A percentile compares a stretch with the other conserved stretches of the same genome.
Conservation (phyloP, 371 early-diverging fungal genomes). For the Phascolomyces articulosus region DNA sequence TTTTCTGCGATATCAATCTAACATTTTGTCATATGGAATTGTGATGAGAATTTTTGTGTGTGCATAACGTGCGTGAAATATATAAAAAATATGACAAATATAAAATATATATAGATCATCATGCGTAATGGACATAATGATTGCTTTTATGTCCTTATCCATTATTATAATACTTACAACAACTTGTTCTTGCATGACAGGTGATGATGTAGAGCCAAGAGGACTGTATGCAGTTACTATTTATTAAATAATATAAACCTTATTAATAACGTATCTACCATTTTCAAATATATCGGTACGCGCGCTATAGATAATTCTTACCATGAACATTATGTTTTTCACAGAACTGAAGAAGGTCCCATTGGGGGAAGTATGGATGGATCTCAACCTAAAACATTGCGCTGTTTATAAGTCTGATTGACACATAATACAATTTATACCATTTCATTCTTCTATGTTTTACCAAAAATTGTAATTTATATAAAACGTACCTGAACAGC, state of each 20-base stretch:
- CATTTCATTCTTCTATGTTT: no score
- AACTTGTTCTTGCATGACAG: slow-evolving; percentile 40
- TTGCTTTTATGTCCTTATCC: neutral
- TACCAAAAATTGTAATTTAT: neutral
- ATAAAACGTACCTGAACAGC: slow-evolving; percentile 61
- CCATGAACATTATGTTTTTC: slow-evolving; percentile 29
- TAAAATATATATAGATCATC: neutral
- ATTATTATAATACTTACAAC: slow-evolving; percentile 25
- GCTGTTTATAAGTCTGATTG: no score
- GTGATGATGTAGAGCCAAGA: slow-evolving; percentile 62
- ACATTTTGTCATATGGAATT: neutral
- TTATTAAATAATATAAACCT: no score
- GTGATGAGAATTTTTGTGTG: no score
- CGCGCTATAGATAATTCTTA: no score
- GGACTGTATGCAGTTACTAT: slow-evolving; percentile 89
- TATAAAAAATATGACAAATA: no score
- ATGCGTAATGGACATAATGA: slow-evolving; percentile 4
- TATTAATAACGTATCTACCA: no score
- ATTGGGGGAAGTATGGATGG: slow-evolving; percentile 87
- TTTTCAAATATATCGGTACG: no score
- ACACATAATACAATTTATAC: no score
- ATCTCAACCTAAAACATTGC: slow-evolving; percentile 68
- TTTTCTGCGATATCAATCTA: slow-evolving; percentile 66
- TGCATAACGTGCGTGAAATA: no score
- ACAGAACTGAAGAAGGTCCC: slow-evolving; percentile 70